Base-by-base conservation (phyloP, 139 green algal species). In the Asterochloris erici region DNA sequence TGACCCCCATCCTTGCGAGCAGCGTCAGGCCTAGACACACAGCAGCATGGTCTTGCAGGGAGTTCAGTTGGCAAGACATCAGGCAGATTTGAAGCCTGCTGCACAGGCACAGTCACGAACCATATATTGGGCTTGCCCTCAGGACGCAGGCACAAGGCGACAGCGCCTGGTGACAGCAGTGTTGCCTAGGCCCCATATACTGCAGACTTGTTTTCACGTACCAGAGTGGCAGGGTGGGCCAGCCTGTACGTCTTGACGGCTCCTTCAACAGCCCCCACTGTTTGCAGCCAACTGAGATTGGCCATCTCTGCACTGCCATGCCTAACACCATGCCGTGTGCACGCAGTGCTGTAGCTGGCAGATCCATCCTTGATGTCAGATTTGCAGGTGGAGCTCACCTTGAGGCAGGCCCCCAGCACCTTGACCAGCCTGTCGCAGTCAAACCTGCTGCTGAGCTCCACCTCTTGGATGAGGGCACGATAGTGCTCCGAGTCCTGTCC, bases 11-110 rank as follows among this genome's bases (percentile, higher is more conserved):
- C 38, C 38, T 54, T 54, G 38, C 2, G 38, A 54, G 74, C 16
- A 96, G 87, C 90, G 97, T 91, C 92, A 97, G 95, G 47, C 96
- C 91, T 16, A 97, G 86, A 26, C 90, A 93, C 19, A 92, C 78
- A 28, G 91, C 38, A 26, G 81, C 63, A 12, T 28, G n/a, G 24
- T 76, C 78, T 21, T 60, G 28, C 26, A 82, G 9, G 28, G 21
- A 77, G 10, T 12, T 4, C 60, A 24, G 6, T 16, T 0, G 0
- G 47, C 21, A 54, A 1, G 23, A 76, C 10, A 71, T 26, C 66
- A 71, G 66, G 21, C 19, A 2, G 2, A 71, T 13, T 21, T 9
- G 21, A 21, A 71, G 17, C 21, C 66, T 71, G 66, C 21, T 24
- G 21, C 19, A 71, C 66, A 71, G 66, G 4, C 66, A 71, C 17